Base-by-base conservation (phyloP, 352 stramenopile species). In the Pythium monospermum region DNA sequence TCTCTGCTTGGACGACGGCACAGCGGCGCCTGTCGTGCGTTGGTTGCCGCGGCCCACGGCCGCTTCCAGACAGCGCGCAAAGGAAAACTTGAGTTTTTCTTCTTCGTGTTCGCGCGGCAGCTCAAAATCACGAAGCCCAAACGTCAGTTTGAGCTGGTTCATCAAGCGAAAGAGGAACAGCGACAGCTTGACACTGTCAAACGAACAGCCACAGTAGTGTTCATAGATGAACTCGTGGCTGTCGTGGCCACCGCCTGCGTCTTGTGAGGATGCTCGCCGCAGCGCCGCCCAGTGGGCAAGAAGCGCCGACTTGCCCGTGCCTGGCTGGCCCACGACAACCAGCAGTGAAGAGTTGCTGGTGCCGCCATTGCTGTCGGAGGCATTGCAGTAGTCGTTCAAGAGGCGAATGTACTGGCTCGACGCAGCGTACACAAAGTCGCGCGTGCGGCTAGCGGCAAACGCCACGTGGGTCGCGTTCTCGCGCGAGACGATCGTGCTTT, bases 11-110 rank as follows among this genome's bases (percentile, higher is more conserved):
- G 59, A 58, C 8, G 55, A 69, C 1, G 71, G 22, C 3, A 36
- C 39, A 1, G 23, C 42, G 21, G 52, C 64, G 3, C 57, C 52
- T 21, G 31, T 31, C 1, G 18, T 52, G 16, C 38, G 37, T 39
- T 59, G 30, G 60, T n/a, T 83, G 40, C 26, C 59, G 63, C 46
- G 70, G 48, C 76, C 68, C 6, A 83, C 71, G 1, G 76, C 83
- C 22, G 74, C 79, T 51, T 91, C 80, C 21, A 93, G 69, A 41
- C 83, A 93, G 7, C 83, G 71, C 21, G 59, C 76, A 19, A 93
- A 79, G 0, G 83, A 91, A 21, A 91, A 93, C 54, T 90, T 91
- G 56, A 93, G 72, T 51, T 91, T 91, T 45, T 93, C 80, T 52
- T 93, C 83, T 36, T 93, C 80, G 53, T 91, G 72, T 23, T 90